Percentiles rank a stretch among this genome's conserved stretches.
Conservation (phyloP, 164 flowering plant genomes). For the Dillenia suffruticosa region DNA sequence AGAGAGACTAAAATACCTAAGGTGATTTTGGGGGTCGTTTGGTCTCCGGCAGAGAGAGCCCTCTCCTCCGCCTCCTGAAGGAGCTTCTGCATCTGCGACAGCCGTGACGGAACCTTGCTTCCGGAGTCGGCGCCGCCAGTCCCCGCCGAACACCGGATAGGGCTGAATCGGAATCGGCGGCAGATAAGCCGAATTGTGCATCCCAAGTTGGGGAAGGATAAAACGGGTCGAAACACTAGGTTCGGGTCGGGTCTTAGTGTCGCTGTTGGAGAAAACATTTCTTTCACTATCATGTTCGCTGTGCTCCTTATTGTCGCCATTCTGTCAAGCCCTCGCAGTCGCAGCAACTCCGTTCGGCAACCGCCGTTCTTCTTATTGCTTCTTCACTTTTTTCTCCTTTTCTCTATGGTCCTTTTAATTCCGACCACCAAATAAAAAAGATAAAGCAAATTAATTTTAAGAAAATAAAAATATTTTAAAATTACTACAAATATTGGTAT, state of each 20-base stretch:
- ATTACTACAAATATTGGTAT: no score
- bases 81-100: slow-evolving; percentile 75
- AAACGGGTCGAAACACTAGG: not conserved
- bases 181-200: slow-evolving; percentile 3
- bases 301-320: slow-evolving; percentile 54
- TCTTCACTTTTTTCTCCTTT: not conserved
- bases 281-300: slow-evolving; percentile 29
- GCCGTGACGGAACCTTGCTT: slow-evolving; percentile 66
- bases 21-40: slow-evolving; percentile 72
- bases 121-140: slow-evolving; percentile 33
- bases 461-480: no score
- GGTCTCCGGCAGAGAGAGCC: slow-evolving; percentile 48
- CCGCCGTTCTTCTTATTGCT: no score
- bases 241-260: slow-evolving; percentile 1
- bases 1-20: slow-evolving; percentile 39
- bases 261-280: slow-evolving; percentile 12
- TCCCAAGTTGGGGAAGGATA: slow-evolving; percentile 5
- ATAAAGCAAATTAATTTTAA: no score
- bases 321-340: not conserved
- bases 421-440: no score
- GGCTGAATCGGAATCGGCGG: slow-evolving; percentile 21
- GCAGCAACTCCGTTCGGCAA: no score
- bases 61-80: slow-evolving; percentile 83
- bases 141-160: slow-evolving; percentile 51
- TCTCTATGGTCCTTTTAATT: no score